Base-by-base conservation (phyloP, 768 basidiomycete genomes). In the Sporobolomyces roseus region DNA sequence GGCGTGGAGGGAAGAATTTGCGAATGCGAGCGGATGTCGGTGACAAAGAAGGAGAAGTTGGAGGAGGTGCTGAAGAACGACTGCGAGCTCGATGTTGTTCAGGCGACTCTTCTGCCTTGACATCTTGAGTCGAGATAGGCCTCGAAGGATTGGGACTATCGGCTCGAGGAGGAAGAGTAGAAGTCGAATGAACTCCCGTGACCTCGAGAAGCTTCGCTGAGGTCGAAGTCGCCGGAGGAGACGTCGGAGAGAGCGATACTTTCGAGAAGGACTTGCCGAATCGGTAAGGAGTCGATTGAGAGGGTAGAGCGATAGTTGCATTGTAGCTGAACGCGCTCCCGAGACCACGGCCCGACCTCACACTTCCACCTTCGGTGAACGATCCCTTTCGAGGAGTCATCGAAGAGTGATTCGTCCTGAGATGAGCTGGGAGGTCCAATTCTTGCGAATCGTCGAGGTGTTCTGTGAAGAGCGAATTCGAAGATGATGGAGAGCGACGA, bases 181-280 rank as follows among this genome's bases (percentile, higher is more conserved):
- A 3, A n/a, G 8, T 21, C 13, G 58, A 35, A 7, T 27, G 8
- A 2, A 60, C 3, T 3, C 58, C 58, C 10, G 43, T 46, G 25
- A 23, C 45, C 19, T 60, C 58, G 58, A 60, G 58, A 19, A 60
- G 23, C 21, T 33, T 60, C 32, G 45, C 35, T 6, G 30, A 25
- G 12, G 33, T 32, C 58, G 58, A 33, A 48, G 30, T 33, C 27
- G 43, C 32, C 3, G 58, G 27, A 45, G 25, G 43, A 23, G 58
- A n/a, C 4, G 58, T 9, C 10, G 45, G 33, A 14, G 3, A n/a
- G n/a, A n/a, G n/a, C n/a, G n/a, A n/a, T n/a, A n/a, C n/a, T n/a
- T n/a, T 33, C 29, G 45, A 29, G 45, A 60, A 60, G 4, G 45
- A 32, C n/a, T 48, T 60, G 6, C 56, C 56, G 41, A 58, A 58